A percentile compares a stretch with the other conserved stretches of the same genome.
Conservation (phyloP, 1,284 basidiomycete species). For the Wallemia ichthyophaga region DNA sequence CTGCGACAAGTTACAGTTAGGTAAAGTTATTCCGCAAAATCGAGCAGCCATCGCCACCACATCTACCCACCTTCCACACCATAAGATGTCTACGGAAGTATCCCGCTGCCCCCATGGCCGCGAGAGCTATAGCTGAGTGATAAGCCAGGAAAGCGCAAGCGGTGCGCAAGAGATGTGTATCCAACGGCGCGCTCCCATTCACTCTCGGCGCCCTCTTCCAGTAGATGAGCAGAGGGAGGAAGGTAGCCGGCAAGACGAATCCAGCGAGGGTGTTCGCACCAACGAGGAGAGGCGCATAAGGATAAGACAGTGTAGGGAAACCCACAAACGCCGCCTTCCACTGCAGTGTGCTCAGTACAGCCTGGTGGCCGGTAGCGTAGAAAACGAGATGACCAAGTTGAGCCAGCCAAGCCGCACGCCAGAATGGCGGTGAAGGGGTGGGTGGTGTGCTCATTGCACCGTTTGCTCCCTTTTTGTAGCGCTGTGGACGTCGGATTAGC, state of each 20-base stretch:
- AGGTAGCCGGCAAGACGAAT: conserved; percentile 30
- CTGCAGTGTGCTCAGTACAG: conserved; percentile 62
- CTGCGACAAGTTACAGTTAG: conserved; percentile 63
- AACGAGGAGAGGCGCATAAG: conserved; percentile 47
- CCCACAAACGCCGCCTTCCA: conserved; percentile 78
- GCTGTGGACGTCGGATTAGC: conserved; percentile 12
- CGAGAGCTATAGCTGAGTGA: conserved; percentile 32
- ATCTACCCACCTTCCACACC: conserved; percentile 19
- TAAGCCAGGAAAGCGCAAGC: conserved; percentile 37
- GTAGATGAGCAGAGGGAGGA: conserved; percentile 38
- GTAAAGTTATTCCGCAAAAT: no score
- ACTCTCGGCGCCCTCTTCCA: conserved; percentile 60
- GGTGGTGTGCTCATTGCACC: conserved; percentile 15
- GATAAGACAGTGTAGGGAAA: conserved; percentile 36
- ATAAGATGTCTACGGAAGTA: conserved; percentile 66
- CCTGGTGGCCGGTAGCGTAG: conserved; percentile 73
- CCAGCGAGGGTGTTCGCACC: conserved; percentile 51
- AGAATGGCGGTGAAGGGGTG: conserved; percentile 23
- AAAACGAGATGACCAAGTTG: conserved; percentile 47
- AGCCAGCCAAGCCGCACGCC: conserved; percentile 37
- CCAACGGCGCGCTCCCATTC: conserved; percentile 11
- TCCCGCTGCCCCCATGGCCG: conserved; percentile 40
- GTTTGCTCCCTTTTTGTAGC: conserved; percentile 21
- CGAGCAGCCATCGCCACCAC: no score
- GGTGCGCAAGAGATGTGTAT: conserved; percentile 20